Base-by-base conservation (phyloP, 768 basidiomycete genomes). In the Termitomyces sp. region DNA sequence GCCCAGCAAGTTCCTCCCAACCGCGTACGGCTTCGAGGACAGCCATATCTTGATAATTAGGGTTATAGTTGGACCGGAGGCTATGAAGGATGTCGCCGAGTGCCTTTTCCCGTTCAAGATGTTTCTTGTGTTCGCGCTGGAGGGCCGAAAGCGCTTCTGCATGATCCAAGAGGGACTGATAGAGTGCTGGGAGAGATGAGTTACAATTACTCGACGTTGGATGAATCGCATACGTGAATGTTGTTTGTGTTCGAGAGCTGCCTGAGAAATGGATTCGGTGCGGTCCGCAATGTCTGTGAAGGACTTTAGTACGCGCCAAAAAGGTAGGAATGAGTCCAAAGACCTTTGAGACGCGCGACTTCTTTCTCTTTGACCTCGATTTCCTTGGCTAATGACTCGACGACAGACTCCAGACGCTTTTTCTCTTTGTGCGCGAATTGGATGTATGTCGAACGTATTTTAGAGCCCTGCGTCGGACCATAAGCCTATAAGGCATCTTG, bases 31-130 rank as follows among this genome's bases (percentile, higher is more conserved):
- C 95, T 63, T 96, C 95, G 30, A 97, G 82, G 49, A 98, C 96
- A 2, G 94, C 94, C 96, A 99, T 98, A 68, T 99, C 96, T 69
- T 98, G 95, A 72, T 98, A 98, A 70, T 99, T 99, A 16, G 96
- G 96, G 70, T 99, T 99, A 74, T 97, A 98, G 4, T 88, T 87
- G 10, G 83, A 81, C 22, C 92, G 82, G 11, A 99, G 82, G 30
- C 86, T 76, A 57, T 86, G 81, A 6, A 99, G 80, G 52, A 99
- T 91, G n/a, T 86, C 82, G 24, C 87, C 88, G 2, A 99, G 82
- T 47, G 84, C 78, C 59, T 82, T 82, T 66, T 95, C 86, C 52
- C 88, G 87, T 58, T 88, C 83, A 28, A 91, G 70, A 57, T 90
- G 85, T 59, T 85, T 83, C 56, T 85, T 75, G 68, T 92, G 78